Base-by-base conservation (phyloP, 441 rosid species). In the Populus hybrid region DNA sequence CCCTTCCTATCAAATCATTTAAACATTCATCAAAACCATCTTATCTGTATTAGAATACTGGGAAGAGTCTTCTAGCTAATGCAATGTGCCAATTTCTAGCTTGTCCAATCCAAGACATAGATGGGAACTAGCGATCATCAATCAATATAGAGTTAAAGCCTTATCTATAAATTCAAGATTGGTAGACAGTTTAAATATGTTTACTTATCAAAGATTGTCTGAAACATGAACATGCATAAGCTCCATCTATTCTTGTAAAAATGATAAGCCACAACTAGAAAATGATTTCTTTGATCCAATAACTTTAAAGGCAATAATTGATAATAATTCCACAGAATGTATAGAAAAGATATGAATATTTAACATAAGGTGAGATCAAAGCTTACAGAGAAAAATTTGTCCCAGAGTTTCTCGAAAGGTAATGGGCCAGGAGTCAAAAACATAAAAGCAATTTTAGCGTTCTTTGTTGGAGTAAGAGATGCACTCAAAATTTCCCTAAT, bases 351-450 rank as follows among this genome's bases (percentile, higher is more conserved):
- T 35, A 50, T 12, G 26, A 9, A 69, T 35, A 35, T 65, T 76
- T 24, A 76, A 35, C 5, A 72, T 34, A 71, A 61, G 59, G 70
- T 36, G 71, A 24, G 78, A 75, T 70, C 7, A 71, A 69, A 64
- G 28, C 87, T 83, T 79, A 93, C 98, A 64, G 80, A 82, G 30
- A 95, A 88, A 81, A 95, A 95, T 82, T 84, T 91, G 77, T 94
- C 93, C 99, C 99, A 95, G n/a, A 95, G 91, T 89, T 81, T 94
- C 99, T 95, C 99, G 26, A 95, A 95, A 68, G 97, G 98, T 81
- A 95, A 83, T 61, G 92, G 82, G 76, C 98, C 89, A 12, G 97
- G 97, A 84, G 88, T 89, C 88, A 95, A 87, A 89, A 92, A 95
- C 94, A 95, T 83, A 80, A 95, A 95, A 16, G 99, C 99, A 11